Conservation (phyloP, 495 filamentous ascomycete genomes). For the Annulohypoxylon bovei region DNA sequence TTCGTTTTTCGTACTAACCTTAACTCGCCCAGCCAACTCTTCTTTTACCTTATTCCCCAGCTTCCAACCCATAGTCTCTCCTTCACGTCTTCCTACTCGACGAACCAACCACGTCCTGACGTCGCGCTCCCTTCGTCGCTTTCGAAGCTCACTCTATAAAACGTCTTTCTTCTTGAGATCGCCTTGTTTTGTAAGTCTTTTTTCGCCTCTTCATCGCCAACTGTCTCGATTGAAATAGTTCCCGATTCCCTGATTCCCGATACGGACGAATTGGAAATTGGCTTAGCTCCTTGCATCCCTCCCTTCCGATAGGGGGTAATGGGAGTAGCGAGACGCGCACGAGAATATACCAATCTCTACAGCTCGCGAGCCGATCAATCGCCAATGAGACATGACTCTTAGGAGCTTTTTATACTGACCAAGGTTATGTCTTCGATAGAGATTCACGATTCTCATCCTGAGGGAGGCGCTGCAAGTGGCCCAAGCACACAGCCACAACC, state of each 20-base stretch:
- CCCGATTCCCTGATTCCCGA: conserved; percentile 17
- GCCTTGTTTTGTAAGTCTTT: conserved; percentile 36
- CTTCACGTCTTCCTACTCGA: conserved; percentile 39
- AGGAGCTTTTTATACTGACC: conserved; percentile 26
- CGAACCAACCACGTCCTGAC: conserved; percentile 34
- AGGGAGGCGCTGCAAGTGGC: conserved; percentile 37
- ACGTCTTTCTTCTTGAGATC: conserved; percentile 31
- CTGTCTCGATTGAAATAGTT: conserved; percentile 31
- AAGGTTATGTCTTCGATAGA: conserved; percentile 37
- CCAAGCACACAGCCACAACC: conserved; percentile 42
- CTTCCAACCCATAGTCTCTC: conserved; percentile 39
- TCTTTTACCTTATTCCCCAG: conserved; percentile 44
- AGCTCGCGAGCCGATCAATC: conserved; percentile 16
- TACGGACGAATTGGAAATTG: conserved; percentile 37
- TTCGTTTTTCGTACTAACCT: conserved; percentile 29
- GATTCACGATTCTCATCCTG: conserved; percentile 37
- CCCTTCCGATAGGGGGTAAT: conserved; percentile 43
- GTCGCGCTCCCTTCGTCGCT: conserved; percentile 38
- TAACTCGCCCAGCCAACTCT: conserved; percentile 40
- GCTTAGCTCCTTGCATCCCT: conserved; percentile 39
- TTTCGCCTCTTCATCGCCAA: conserved; percentile 10
- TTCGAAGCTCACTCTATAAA: conserved; percentile 12
- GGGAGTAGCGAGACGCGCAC: conserved; percentile 26
- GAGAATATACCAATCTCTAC: conserved; percentile 10
- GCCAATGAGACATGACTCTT: conserved; percentile 35